Base-by-base conservation (phyloP, 139 green algal genomes). In the Picochlorum sp. region DNA sequence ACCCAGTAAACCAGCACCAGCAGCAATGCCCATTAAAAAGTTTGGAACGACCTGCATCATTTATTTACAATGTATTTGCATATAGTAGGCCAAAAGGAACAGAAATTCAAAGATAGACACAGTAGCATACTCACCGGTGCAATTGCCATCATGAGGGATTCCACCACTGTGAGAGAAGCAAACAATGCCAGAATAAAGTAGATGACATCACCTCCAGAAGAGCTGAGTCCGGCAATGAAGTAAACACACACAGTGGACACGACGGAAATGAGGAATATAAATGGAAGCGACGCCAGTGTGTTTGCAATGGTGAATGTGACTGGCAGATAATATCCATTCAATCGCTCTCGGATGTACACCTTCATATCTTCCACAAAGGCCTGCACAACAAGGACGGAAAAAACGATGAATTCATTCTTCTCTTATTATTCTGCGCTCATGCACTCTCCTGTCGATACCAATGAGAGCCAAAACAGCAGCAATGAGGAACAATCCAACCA, bases 301-400 rank as follows among this genome's bases (percentile, higher is more conserved):
- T 87, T 84, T 37, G 80, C 65, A 0, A 84, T 41, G 0, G 63
- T 74, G 53, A 84, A 88, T 18, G 50, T 65, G 10, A 53, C 54
- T 7, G 79, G 64, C 22, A 43, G 24, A 59, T 89, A 89, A 67
- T 88, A 88, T 26, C 81, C 81, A 63, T 89, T 89, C 14, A 85
- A 64, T 1, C 79, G 61, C 63, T 89, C 81, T 10, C 76, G 64
- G 14, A 76, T 68, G 60, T 80, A 86, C 10, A 87, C 68, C 70
- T 81, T 68, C 50, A 66, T 45, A 60, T 82, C 71, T 57, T 88
- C 81, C 3, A 74, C 63, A 59, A 85, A 88, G 0, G 80, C n/a
- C n/a, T n/a, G n/a, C n/a, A n/a, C n/a, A n/a, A n/a, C n/a, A n/a
- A n/a, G n/a, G n/a, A 67, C n/a, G 79, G 79, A 65, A 86, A 85